Percentiles rank a stretch among this genome's conserved stretches.
Conservation (phyloP, 2,329 filamentous ascomycete species). For the Gnomoniopsis smithogilvyi region DNA sequence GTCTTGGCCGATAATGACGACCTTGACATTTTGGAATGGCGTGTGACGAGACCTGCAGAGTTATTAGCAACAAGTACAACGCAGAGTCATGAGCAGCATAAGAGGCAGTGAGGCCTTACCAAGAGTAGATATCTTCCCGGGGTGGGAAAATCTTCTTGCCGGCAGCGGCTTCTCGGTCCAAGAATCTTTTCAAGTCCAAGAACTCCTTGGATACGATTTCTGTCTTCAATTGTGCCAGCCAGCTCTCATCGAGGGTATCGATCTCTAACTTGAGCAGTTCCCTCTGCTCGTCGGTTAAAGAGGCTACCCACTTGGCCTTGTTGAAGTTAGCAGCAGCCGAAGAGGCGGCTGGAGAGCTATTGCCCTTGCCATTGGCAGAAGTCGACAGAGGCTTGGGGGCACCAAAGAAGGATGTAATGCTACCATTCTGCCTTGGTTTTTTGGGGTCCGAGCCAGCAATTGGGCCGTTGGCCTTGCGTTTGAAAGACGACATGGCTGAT, state of each 20-base stretch:
- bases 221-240: conserved; percentile 85
- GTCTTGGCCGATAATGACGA: conserved; percentile 92
- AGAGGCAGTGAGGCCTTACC: conserved; percentile 52
- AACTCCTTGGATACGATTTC: conserved; percentile 79
- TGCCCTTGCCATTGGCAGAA: conserved; percentile 19
- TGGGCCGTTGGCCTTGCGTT: conserved; percentile 65
- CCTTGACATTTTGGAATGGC: conserved; percentile 82
- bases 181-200: conserved; percentile 80
- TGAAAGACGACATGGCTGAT: conserved; percentile 46
- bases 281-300: conserved; percentile 77
- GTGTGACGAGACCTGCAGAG: conserved; percentile 86
- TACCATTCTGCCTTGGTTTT: conserved; percentile 70
- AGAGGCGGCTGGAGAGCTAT: conserved; percentile 20
- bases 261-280: conserved; percentile 85
- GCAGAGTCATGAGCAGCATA: neutral
- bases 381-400: conserved; percentile 53
- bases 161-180: conserved; percentile 70
- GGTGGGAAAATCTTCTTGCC: conserved; percentile 86
- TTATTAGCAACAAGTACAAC: conserved; percentile 2
- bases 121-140: conserved; percentile 86
- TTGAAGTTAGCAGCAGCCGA: conserved; percentile 65
- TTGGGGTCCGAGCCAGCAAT: conserved; percentile 53
- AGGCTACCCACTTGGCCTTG: conserved; percentile 85
- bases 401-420: conserved; percentile 87
- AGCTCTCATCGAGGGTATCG: conserved; percentile 85